A percentile compares a stretch with the other conserved stretches of the same genome.
phyloP scores from a whole-genome alignment of 2,329 filamentous ascomycete species.

The Beauveria australis region DNA sequence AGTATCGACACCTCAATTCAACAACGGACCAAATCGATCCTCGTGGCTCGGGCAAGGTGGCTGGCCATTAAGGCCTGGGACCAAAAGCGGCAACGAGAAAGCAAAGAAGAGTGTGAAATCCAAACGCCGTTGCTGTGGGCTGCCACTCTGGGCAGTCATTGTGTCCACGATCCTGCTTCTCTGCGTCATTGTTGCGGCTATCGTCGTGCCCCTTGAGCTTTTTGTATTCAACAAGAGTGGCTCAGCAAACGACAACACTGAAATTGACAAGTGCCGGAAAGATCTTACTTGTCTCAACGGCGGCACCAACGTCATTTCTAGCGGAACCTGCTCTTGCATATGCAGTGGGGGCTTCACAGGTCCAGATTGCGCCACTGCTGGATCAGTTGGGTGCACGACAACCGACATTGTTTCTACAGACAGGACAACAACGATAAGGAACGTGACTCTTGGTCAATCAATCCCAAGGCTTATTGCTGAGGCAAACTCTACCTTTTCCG shows the following conservation, averaged over 20 bases:
- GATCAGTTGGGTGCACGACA: conserved; percentile 44
- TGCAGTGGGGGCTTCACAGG: conserved; percentile 82
- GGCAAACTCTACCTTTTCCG: conserved; percentile 60
- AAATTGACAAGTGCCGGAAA: conserved; percentile 47
- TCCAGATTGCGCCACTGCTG: conserved; percentile 39
- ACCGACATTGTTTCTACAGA: conserved; percentile 35
- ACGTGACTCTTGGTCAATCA: conserved; percentile 74
- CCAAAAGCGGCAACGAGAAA: conserved; percentile 13
- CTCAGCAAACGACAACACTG: conserved; percentile 27
- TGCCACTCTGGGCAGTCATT: conserved; percentile 73
- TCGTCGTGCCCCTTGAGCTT: conserved; percentile 67
- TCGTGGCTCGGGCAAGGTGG: conserved; percentile 32
- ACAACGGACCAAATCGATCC: conserved; percentile 35
- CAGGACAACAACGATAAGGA: conserved; percentile 33
- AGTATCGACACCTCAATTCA: conserved; percentile 35
- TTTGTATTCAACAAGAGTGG: conserved; percentile 48
- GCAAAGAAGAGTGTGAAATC: conserved; percentile 22
- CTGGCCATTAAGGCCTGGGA: conserved; percentile 10
- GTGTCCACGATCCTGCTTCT: conserved; percentile 56
- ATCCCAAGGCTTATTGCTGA: conserved; percentile 66
- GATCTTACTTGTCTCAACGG: conserved; percentile 67
- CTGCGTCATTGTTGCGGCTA: conserved; percentile 67
- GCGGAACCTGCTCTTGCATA: conserved; percentile 70
- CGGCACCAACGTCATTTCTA: conserved; percentile 63
- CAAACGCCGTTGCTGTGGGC: conserved; percentile 67